Evolutionary conservation across 345 rosid genomes (phyloP), one percentile per base, ranked within the genome.

Genomic region (Brassica nigra): DNA sequence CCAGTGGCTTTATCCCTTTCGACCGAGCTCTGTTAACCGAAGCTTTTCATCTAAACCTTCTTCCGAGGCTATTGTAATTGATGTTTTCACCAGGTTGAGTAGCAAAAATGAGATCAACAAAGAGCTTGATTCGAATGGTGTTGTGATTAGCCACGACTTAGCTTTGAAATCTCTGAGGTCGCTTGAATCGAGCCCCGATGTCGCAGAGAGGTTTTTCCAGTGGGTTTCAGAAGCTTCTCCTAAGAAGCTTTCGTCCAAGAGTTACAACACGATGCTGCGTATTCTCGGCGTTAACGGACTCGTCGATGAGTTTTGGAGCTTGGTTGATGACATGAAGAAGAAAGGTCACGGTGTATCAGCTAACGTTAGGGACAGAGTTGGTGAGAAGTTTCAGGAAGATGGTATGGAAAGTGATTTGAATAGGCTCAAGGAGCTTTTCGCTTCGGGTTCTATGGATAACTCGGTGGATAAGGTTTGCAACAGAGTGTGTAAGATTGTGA

Each of bases 271-370:
- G 86, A 90, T 95, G 96, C 75, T 95, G 39, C 79, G 84, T 49
- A 88, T 86, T 47, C 42, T 90, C 55, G 96, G 94, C 62, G 76
- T 68, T 36, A 88, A 89, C 78, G 97, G 97, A 4, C 74, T 69
- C 66, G 79, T 84, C 54, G 85, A 85, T 68, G 92, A 90, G 12
- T 91, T 95, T 62, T 95, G 98, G 97, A 77, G 2, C 18, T 84
- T 93, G 82, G 89, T 86, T 80, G 91, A 80, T 67, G 76, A 14
- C n/a, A 90, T 91, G 98, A 93, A 88, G 92, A 79, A 74, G 71
- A 88, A 84, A 74, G 98, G 97, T 4, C 92, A 89, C 67, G 98
- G 99, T 4, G 87, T 95, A 1, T 87, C 94, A 5, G 86, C 84
- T 66, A 68, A 57, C 44, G 89, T 91, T 8, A 89, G 92, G 0